Conservation (phyloP, 208 protist genomes). For the Wallacemonas sp. region DNA sequence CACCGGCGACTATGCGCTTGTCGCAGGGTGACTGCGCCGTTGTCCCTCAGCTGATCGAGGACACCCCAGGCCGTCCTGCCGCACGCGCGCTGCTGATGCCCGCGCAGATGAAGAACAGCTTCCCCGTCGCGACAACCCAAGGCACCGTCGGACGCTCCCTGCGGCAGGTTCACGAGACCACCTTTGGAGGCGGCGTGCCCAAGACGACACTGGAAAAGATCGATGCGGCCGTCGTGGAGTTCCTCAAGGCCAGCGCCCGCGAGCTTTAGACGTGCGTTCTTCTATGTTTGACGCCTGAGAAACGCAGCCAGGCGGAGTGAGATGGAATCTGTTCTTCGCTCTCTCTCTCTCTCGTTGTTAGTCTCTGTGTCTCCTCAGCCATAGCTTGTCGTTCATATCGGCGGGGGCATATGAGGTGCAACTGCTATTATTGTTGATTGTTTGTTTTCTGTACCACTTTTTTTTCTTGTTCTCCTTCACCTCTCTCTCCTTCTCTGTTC, state of each 20-base stretch:
- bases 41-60: constrained; percentile 30
- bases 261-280: no score
- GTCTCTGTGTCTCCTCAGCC: no score
- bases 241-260: constrained; percentile 12
- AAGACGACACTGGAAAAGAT: constrained; percentile 32
- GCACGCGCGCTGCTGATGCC: constrained; percentile 47
- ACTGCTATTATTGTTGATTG: no score
- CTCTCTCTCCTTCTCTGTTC: no score
- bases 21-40: constrained; percentile 50
- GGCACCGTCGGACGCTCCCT: constrained; percentile 52
- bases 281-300: no score
- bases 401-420: no score
- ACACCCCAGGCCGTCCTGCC: constrained; percentile 39
- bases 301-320: no score
- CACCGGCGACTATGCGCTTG: constrained; percentile 52
- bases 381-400: no score
- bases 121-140: constrained; percentile 40
- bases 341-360: no score
- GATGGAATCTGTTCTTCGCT: no score
- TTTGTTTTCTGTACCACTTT: no score
- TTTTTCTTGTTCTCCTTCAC: not conserved
- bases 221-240: constrained; percentile 24
- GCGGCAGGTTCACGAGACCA: constrained; percentile 23
- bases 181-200: constrained; percentile 34
- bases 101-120: constrained; percentile 19